These are phyloP conservation scores for Podila minutissima DNA, from an alignment of 192 early-diverging fungal species.

Conservation along the genomic window DNA sequence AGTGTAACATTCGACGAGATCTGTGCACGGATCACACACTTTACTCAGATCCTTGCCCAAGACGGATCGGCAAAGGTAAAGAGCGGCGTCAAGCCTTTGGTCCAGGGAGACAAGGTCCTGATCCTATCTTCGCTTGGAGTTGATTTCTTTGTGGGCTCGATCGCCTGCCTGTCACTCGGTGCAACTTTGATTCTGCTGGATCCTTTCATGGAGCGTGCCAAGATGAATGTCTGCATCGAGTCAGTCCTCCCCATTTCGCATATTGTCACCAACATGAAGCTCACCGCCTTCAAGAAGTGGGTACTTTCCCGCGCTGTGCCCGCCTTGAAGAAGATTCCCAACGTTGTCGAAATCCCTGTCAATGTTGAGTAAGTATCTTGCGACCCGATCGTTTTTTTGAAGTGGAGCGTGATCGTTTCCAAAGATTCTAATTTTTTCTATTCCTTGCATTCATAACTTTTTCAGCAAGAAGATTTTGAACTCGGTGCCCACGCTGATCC, in stretches of 20 bases:
- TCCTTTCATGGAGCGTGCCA: slow-evolving; percentile 51
- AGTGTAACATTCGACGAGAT: slow-evolving; percentile 41
- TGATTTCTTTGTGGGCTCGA: slow-evolving; percentile 49
- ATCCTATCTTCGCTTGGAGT: slow-evolving; percentile 45
- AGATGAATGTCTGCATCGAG: slow-evolving; percentile 52
- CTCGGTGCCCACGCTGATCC: slow-evolving; percentile 23
- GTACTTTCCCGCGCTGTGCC: slow-evolving; percentile 42
- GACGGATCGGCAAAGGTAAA: slow-evolving; percentile 8
- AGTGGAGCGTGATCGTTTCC: background rate
- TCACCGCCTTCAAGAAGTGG: slow-evolving; percentile 50
- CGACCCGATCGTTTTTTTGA: too few species aligned
- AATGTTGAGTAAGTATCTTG: slow-evolving; percentile 35
- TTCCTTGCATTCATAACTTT: background rate
- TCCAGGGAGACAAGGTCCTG: slow-evolving; percentile 40
- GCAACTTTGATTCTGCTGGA: slow-evolving; percentile 44
- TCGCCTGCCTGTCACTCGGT: slow-evolving; percentile 36
- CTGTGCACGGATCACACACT: slow-evolving; percentile 47
- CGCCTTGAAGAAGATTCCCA: slow-evolving; percentile 43
- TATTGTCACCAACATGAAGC: slow-evolving; percentile 51
- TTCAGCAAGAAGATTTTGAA: slow-evolving; percentile 24
- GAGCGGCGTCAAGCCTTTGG: slow-evolving; percentile 14
- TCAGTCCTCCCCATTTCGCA: slow-evolving; percentile 45
- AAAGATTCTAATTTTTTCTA: background rate
- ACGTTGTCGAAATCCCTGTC: slow-evolving; percentile 42
- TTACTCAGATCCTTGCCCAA: slow-evolving; percentile 39